Evolutionary conservation across 164 flowering plant species (phyloP).

Genomic region (Nelumbo lutea): DNA sequence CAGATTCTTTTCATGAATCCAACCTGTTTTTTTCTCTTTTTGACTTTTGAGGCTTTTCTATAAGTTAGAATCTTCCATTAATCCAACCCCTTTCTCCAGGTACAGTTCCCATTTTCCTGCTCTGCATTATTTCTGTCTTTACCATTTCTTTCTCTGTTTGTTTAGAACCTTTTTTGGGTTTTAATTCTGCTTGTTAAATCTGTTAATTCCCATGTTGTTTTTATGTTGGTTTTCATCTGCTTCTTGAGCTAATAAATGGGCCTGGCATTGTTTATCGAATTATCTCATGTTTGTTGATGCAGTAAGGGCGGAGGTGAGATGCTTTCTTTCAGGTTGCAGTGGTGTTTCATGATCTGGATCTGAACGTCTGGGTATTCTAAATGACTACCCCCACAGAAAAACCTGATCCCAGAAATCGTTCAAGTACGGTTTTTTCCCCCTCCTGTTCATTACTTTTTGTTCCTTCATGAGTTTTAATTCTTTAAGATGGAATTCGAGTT

Average conservation of each 20-base stretch:
- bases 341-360: conserved; percentile 10
- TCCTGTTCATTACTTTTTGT: no score
- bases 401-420: conserved; percentile 7
- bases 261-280: neutral
- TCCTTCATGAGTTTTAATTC: no score
- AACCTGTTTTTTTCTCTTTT: neutral
- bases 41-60: neutral
- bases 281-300: conserved; percentile 5
- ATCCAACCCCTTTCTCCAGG: conserved; percentile 6
- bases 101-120: neutral
- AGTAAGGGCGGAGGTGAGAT: conserved; percentile 11
- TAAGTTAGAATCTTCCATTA: conserved; percentile 2
- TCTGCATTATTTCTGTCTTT: neutral
- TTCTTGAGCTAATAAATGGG: no score
- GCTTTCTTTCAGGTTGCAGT: conserved; percentile 12
- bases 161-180: neutral
- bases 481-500: no score
- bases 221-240: no score
- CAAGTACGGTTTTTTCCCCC: conserved; percentile 5
- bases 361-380: conserved; percentile 11
- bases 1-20: neutral
- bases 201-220: no score
- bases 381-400: conserved; percentile 25
- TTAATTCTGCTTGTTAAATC: neutral
- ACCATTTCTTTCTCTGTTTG: neutral